Percentiles rank a stretch among this genome's conserved stretches.
Conservation (phyloP, 2,329 filamentous ascomycete genomes). For the Paramyrothecium roridum region DNA sequence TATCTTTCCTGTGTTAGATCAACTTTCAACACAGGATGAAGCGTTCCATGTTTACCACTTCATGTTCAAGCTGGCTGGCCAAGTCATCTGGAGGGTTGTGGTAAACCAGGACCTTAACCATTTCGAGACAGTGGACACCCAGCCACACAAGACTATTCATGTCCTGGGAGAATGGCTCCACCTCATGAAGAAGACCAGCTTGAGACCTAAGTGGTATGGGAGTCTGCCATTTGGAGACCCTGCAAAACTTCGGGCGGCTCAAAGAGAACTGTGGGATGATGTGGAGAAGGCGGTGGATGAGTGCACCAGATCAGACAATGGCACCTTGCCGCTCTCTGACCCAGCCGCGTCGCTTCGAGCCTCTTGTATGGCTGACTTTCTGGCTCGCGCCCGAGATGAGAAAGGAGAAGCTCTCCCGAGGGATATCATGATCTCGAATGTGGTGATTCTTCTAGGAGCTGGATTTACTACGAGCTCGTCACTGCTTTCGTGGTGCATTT, state of each 20-base stretch:
- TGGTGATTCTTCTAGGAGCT: slow-evolving; percentile 48
- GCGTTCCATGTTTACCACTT: slow-evolving; percentile 40
- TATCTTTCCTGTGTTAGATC: slow-evolving; percentile 41
- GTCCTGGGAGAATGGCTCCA: slow-evolving; percentile 43
- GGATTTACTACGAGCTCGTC: slow-evolving; percentile 55
- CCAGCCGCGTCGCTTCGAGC: neutral
- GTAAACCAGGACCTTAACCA: slow-evolving; percentile 37
- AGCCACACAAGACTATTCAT: slow-evolving; percentile 43
- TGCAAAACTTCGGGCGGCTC: too few species aligned
- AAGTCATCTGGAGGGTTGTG: slow-evolving; percentile 35
- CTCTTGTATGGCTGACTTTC: slow-evolving; percentile 38
- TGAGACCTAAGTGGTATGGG: slow-evolving; percentile 46
- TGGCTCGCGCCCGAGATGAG: slow-evolving; percentile 43
- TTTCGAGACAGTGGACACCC: slow-evolving; percentile 35
- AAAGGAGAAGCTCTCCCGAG: slow-evolving; percentile 47
- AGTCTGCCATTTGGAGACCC: slow-evolving; percentile 51
- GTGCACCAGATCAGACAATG: too few species aligned
- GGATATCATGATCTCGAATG: slow-evolving; percentile 7
- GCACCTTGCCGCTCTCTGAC: too few species aligned
- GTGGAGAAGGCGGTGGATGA: too few species aligned
- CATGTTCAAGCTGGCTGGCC: slow-evolving; percentile 40
- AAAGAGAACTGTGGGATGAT: too few species aligned
- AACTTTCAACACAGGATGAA: slow-evolving; percentile 39
- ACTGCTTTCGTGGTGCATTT: slow-evolving; percentile 52
- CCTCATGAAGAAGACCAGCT: slow-evolving; percentile 52